Percentiles rank a stretch among this genome's conserved stretches.
Conservation (phyloP, 2,329 filamentous ascomycete species). For the Thyridium curvatum region DNA sequence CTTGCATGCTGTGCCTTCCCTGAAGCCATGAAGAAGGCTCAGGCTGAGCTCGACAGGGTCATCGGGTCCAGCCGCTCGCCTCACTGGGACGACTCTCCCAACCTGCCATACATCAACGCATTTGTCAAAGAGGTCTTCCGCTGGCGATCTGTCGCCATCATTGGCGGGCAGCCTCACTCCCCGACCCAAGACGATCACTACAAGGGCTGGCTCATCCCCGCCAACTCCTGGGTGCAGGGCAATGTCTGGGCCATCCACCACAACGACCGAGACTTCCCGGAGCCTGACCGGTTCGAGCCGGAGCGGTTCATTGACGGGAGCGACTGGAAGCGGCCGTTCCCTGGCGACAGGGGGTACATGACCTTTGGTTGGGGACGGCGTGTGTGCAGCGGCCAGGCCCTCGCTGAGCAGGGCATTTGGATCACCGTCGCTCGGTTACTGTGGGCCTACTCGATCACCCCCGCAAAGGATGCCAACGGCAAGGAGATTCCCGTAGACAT, state of each 20-base stretch:
- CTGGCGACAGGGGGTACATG: constrained; percentile 43
- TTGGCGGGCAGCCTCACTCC: constrained; percentile 44
- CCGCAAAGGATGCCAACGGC: constrained; percentile 23
- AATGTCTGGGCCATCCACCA: constrained; percentile 46
- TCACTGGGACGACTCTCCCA: constrained; percentile 36
- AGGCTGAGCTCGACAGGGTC: constrained; percentile 44
- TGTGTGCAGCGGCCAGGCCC: constrained; percentile 45
- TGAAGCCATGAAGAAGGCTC: constrained; percentile 37
- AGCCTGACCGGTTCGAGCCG: constrained; percentile 37
- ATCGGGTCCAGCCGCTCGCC: constrained; percentile 41
- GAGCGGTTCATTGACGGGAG: constrained; percentile 31
- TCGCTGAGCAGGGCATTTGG: constrained; percentile 55
- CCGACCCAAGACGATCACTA: constrained; percentile 40
- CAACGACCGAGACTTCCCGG: constrained; percentile 38
- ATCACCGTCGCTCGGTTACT: constrained; percentile 50
- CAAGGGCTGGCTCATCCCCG: constrained; percentile 42
- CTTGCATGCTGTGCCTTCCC: constrained; percentile 44
- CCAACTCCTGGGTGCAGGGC: constrained; percentile 40
- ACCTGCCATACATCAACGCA: constrained; percentile 45
- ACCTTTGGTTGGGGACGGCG: constrained; percentile 51
- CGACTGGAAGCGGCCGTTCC: constrained; percentile 35
- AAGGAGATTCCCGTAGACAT: constrained; percentile 47
- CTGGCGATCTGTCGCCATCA: constrained; percentile 47
- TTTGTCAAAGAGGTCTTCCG: constrained; percentile 50
- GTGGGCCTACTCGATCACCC: constrained; percentile 49